A percentile compares a stretch with the other conserved stretches of the same genome.
Conservation (phyloP, 1,284 basidiomycete species). For the Cutaneotrichosporon sp. region DNA sequence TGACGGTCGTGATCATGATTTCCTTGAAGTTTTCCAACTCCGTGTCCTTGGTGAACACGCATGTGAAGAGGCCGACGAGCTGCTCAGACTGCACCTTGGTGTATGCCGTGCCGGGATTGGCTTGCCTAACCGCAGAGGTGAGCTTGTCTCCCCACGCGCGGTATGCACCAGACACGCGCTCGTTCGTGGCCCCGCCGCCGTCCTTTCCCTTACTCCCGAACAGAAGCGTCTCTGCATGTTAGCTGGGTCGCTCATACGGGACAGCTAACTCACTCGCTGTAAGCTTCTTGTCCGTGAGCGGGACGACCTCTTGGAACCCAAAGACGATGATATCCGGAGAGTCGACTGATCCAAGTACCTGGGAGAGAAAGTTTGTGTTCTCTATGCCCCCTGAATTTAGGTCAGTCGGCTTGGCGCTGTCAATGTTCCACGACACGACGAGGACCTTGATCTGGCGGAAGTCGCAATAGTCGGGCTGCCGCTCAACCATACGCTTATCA, state of each 20-base stretch:
- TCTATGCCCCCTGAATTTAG: conserved; percentile 61
- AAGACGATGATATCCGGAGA: conserved; percentile 86
- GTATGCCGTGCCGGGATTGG: conserved; percentile 64
- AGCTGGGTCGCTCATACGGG: not conserved
- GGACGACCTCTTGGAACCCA: conserved; percentile 93
- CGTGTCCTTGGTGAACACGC: conserved; percentile 67
- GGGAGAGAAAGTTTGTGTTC: conserved; percentile 70
- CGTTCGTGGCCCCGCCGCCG: conserved; percentile 38
- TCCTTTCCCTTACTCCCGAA: conserved; percentile 69
- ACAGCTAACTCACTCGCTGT: conserved; percentile 64
- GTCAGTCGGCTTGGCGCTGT: conserved; percentile 76
- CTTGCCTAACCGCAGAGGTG: conserved; percentile 70
- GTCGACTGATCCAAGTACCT: conserved; percentile 68
- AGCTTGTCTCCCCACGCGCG: conserved; percentile 83
- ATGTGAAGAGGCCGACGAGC: conserved; percentile 85
- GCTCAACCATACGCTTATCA: conserved; percentile 70
- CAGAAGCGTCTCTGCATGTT: conserved; percentile 65
- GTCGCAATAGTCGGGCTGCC: conserved; percentile 72
- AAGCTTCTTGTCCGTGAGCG: conserved; percentile 86
- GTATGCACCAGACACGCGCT: conserved; percentile 78
- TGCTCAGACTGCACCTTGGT: conserved; percentile 79
- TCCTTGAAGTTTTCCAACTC: conserved; percentile 62
- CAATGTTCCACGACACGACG: conserved; percentile 92
- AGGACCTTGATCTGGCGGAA: conserved; percentile 76
- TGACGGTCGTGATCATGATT: conserved; percentile 73